Evolutionary conservation across 2,329 filamentous ascomycete species (phyloP).

Genomic region (Aphanoascus verrucosus): DNA sequence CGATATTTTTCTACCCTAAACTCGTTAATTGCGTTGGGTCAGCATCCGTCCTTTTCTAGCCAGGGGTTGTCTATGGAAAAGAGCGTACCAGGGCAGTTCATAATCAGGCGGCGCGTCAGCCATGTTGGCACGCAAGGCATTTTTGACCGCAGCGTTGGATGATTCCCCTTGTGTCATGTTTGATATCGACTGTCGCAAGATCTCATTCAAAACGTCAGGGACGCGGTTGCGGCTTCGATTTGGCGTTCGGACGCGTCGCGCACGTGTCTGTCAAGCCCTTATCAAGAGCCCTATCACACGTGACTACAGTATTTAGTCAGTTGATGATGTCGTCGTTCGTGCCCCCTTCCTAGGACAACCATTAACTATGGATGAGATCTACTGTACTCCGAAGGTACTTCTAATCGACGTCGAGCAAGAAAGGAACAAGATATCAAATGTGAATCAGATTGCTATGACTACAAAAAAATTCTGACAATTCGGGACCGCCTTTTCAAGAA

Average conservation of each 20-base stretch:
- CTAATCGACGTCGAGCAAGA: too few species aligned
- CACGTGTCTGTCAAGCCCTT: not conserved
- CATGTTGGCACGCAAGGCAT: constrained; percentile 32
- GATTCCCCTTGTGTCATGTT: constrained; percentile 40
- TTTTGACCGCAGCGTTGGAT: constrained; percentile 34
- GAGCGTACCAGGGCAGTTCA: constrained; percentile 39
- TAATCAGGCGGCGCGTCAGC: constrained; percentile 36
- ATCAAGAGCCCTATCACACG: not conserved
- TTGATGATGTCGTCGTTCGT: not conserved
- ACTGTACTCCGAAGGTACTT: too few species aligned
- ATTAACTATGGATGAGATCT: too few species aligned
- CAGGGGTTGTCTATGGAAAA: not conserved
- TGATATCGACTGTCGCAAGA: not conserved
- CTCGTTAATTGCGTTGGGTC: not conserved
- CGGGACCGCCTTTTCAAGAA: not conserved
- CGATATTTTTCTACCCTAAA: constrained; percentile 95
- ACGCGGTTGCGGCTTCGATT: not conserved
- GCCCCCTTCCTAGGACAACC: too few species aligned
- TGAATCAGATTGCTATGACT: too few species aligned
- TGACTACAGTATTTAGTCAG: not conserved
- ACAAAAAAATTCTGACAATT: not conserved
- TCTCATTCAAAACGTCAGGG: not conserved
- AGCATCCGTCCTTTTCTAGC: not conserved
- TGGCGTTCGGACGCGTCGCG: constrained; percentile 1
- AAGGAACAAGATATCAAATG: too few species aligned